Conservation (phyloP, 2,329 filamentous ascomycete genomes). For the Blumeriella jaapii region DNA sequence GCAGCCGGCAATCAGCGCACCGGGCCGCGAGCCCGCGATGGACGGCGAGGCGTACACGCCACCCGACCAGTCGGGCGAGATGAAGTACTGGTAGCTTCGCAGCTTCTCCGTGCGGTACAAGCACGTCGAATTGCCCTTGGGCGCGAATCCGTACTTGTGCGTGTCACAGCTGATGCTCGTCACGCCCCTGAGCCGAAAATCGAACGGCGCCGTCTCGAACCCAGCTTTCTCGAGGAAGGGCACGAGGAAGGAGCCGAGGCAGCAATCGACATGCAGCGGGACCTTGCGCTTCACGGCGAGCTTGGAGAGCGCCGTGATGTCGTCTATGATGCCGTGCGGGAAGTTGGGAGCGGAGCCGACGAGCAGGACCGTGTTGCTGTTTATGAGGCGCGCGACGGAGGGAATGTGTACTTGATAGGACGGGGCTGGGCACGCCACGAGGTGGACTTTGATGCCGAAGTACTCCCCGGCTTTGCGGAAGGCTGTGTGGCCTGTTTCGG, state of each 20-base stretch:
- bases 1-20: constrained; percentile 88
- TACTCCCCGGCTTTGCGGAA: constrained; percentile 93
- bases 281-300: constrained; percentile 70
- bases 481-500: constrained; percentile 87
- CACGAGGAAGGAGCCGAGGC: constrained; percentile 87
- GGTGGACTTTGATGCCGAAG: constrained; percentile 91
- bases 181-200: constrained; percentile 88
- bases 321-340: constrained; percentile 95
- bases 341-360: constrained; percentile 96
- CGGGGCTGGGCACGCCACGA: constrained; percentile 78
- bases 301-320: constrained; percentile 74
- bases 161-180: constrained; percentile 95
- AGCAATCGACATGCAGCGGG: constrained; percentile 94
- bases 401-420: constrained; percentile 72
- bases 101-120: constrained; percentile 74
- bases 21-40: constrained; percentile 83
- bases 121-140: constrained; percentile 90
- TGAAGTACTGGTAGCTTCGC: constrained; percentile 89
- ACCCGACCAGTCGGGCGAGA: constrained; percentile 87
- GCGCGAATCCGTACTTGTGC: constrained; percentile 97
- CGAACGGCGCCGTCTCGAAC: constrained; percentile 78
- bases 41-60: constrained; percentile 92
- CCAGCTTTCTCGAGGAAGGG: constrained; percentile 89
- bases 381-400: constrained; percentile 73
- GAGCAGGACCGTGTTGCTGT: constrained; percentile 84